These are phyloP conservation scores for Aureobasidium sp. DNA, from an alignment of 2,329 filamentous ascomycete genomes.

Conservation along the genomic window DNA sequence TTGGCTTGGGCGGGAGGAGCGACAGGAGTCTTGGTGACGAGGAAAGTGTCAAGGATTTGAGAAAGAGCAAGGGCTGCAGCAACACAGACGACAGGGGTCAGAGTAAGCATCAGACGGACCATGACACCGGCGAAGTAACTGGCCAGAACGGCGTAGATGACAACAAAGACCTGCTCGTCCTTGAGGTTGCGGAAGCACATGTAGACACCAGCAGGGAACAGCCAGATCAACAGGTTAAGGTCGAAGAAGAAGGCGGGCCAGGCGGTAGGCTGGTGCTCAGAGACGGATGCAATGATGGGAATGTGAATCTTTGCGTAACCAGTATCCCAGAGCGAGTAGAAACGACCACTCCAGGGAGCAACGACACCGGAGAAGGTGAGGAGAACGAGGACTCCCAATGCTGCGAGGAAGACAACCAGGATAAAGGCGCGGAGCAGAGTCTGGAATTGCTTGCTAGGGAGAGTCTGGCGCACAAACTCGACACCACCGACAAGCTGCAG, in stretches of 20 bases:
- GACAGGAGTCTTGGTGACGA: conserved; percentile 57
- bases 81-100: conserved; percentile 94
- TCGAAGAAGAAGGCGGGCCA: conserved; percentile 99
- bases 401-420: conserved; percentile 63
- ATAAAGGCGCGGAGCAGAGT: conserved; percentile 74
- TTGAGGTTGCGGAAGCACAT: conserved; percentile 90
- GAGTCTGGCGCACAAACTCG: conserved; percentile 78
- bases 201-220: conserved; percentile 97
- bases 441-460: conserved; percentile 90
- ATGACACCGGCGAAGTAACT: conserved; percentile 99
- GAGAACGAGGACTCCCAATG: conserved; percentile 63
- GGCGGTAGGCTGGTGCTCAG: conserved; percentile 95
- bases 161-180: conserved; percentile 96
- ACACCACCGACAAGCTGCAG: conserved; percentile 89
- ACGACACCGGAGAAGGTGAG: conserved; percentile 85
- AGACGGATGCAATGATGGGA: conserved; percentile 98
- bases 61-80: conserved; percentile 84
- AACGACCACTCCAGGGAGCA: conserved; percentile 94
- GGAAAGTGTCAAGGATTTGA: conserved; percentile 78
- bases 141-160: conserved; percentile 92
- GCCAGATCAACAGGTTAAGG: conserved; percentile 95
- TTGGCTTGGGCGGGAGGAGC: conserved; percentile 36
- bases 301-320: conserved; percentile 99
- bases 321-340: conserved; percentile 99
- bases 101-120: conserved; percentile 96